Evolutionary conservation across 2,329 filamentous ascomycete species (phyloP), one percentile per base, ranked within the genome.

Genomic region (Graphiopsis chlorocephala): DNA sequence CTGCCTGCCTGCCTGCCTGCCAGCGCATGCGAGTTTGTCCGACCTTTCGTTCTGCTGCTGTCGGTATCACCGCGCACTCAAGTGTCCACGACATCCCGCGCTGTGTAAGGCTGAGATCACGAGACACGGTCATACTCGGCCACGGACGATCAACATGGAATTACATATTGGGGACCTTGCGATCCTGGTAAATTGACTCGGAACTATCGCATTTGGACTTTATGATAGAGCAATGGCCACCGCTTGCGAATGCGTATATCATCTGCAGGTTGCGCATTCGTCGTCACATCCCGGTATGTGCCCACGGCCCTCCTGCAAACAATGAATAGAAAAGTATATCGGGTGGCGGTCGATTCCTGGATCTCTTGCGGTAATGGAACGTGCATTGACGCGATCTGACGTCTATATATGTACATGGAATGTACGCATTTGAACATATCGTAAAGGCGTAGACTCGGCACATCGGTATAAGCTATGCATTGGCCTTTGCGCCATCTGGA

Each of bases 1-100:
- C 38, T 20, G 38, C 38, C 38, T 45, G n/a, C 38, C 38, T 20
- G 38, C 38, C 38, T 45, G n/a, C 38, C 26, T 53, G 50, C 50
- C 50, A 53, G 50, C 50, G 50, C 50, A 53, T 53, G 50, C 28
- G 29, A 53, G 50, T 29, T 53, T 29, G 50, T 53, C 50, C 26
- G 50, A 53, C 50, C 50, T 53, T 28, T 53, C 11, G 50, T 31
- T n/a, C 50, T 31, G 1, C 38, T 20, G n/a, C n/a, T 45, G 38
- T 45, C 38, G 38, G 38, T 45, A 12, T 45, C 38, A 45, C 38
- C 38, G 38, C 38, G 38, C n/a, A 45, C 38, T 45, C 38, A 20
- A 45, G 38, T 10, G n/a, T 45, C 38, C 38, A 45, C 38, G 14
- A 45, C 38, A 23, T 45, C 23, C n/a, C 38, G 38, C 38, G 38